Base-by-base conservation (phyloP, 208 protist genomes). In the Trypanosoma caninum region DNA sequence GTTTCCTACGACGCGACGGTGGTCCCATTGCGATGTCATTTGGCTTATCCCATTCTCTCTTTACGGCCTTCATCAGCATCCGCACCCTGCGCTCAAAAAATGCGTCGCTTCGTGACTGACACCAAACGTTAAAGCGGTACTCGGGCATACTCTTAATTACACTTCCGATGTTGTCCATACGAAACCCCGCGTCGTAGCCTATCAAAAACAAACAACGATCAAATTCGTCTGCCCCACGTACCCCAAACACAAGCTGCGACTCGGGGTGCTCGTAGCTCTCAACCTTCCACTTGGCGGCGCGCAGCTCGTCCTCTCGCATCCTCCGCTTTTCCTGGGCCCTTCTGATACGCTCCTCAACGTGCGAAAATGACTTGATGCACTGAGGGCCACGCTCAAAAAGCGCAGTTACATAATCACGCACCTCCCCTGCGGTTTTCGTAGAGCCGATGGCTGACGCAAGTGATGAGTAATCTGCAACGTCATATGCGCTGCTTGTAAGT, bases 81-180 rank as follows among this genome's bases (percentile, higher is more conserved):
- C 74, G 70, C 31, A 95, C 64, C 3, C 83, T 68, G 18, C 69
- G 64, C 34, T 81, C 68, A 55, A 87, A 91, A 51, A 83, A 93
- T 28, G 45, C 47, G 2, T 82, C 76, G 2, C 58, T 64, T 14
- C 83, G 68, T 10, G 89, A 87, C 42, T 90, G 84, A 33, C 68
- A 88, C 84, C 83, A 93, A 11, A 93, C 82, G 51, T 95, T 78
- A 71, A 95, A 95, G 5, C 69, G 62, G 62, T 87, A 80, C 70
- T 93, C 76, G 6, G 89, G 85, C 45, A 80, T 69, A 37, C 22
- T 40, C 13, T 78, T 82, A 2, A 71, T 28, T 11, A 91, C 60
- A 20, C 75, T 30, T 44, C 80, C 74, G 34, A 61, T 57, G 25
- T 81, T 80, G 18, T 48, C 5, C 37, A 53, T 33, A 27, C 69